These are phyloP conservation scores for Salvia hispanica DNA, from an alignment of 257 asterid genomes.

Conservation along the genomic window DNA sequence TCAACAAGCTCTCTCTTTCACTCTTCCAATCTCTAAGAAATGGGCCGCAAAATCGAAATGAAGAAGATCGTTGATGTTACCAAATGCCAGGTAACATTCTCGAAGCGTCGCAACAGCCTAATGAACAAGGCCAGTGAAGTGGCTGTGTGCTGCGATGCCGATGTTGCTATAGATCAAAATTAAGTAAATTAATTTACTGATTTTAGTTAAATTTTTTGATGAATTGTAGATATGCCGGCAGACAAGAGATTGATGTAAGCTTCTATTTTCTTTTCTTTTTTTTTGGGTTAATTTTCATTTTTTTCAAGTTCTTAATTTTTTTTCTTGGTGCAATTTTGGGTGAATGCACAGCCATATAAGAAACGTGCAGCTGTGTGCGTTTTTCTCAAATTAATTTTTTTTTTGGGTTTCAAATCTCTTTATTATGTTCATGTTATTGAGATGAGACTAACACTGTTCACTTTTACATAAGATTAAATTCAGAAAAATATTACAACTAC, in stretches of 20 bases:
- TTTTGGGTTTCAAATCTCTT: background rate
- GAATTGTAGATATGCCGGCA: slow-evolving; percentile 35
- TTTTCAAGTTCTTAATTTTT: too few relatives aligned
- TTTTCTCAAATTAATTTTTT: too few relatives aligned
- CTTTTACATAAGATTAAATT: too few relatives aligned
- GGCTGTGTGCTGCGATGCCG: slow-evolving; percentile 46
- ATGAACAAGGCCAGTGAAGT: slow-evolving; percentile 56
- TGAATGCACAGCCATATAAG: slow-evolving; percentile 40
- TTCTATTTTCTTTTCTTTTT: too few relatives aligned
- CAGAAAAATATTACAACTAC: too few relatives aligned
- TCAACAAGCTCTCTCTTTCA: too few relatives aligned
- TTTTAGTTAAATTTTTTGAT: background rate
- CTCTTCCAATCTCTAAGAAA: background rate
- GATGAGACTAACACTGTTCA: too few relatives aligned
- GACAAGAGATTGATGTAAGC: slow-evolving; percentile 49
- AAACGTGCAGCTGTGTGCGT: slow-evolving; percentile 49
- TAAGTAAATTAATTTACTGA: too few relatives aligned
- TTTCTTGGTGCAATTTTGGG: too few relatives aligned
- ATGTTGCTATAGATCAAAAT: slow-evolving; percentile 36
- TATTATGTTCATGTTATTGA: too few relatives aligned
- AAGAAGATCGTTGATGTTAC: slow-evolving; percentile 54
- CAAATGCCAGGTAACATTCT: slow-evolving; percentile 66
- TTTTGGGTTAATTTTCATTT: too few relatives aligned
- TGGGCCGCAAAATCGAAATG: slow-evolving; percentile 63
- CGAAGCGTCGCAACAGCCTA: slow-evolving; percentile 57